Percentiles rank a stretch among this genome's conserved stretches.
Conservation (phyloP, 2,329 filamentous ascomycete genomes). For the Phyllosticta paracitricarpa region DNA sequence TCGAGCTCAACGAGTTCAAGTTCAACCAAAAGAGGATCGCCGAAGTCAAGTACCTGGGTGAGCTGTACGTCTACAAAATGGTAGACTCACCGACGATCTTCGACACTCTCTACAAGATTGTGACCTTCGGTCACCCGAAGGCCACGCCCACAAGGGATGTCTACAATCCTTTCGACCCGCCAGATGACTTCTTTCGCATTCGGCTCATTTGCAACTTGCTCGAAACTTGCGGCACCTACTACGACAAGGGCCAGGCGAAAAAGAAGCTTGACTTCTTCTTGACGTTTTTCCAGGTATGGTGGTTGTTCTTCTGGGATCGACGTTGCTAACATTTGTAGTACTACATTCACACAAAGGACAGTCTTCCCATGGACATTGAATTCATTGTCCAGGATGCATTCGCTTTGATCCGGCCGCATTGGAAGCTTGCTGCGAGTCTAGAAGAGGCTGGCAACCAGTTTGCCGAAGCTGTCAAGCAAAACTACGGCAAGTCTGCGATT, state of each 20-base stretch:
- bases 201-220: conserved; percentile 80
- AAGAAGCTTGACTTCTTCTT: conserved; percentile 98
- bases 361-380: conserved; percentile 91
- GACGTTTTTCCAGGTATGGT: conserved; percentile 72
- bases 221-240: conserved; percentile 93
- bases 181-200: conserved; percentile 94
- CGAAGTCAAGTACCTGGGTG: conserved; percentile 91
- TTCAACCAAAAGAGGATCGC: conserved; percentile 91
- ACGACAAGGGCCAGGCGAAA: conserved; percentile 82
- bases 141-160: conserved; percentile 73
- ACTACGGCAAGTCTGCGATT: conserved; percentile 69
- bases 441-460: conserved; percentile 79
- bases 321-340: conserved; percentile 46
- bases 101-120: conserved; percentile 85
- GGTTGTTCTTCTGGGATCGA: neutral
- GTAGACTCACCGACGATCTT: conserved; percentile 93
- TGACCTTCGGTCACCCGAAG: conserved; percentile 80
- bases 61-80: conserved; percentile 96
- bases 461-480: conserved; percentile 76
- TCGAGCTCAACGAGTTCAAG: conserved; percentile 95
- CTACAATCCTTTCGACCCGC: conserved; percentile 69
- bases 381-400: conserved; percentile 93
- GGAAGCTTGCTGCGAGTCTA: conserved; percentile 72
- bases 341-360: conserved; percentile 84
- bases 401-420: conserved; percentile 74